These are phyloP conservation scores for Piromyces sp. DNA, from an alignment of 192 early-diverging fungal species.

Conservation along the genomic window DNA sequence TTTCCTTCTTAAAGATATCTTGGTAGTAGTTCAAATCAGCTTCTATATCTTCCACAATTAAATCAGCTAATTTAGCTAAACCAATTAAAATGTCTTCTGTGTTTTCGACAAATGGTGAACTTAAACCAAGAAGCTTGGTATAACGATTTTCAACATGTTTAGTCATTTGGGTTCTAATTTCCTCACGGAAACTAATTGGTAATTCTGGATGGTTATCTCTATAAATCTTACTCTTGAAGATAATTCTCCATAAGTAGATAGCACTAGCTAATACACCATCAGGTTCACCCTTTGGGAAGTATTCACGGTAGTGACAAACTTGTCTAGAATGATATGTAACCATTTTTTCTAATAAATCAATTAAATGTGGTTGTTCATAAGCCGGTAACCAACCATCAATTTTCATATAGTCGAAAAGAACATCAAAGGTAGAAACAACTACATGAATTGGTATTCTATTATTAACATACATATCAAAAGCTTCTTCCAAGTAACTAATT, in stretches of 20 bases:
- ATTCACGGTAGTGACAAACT: slow-evolving; percentile 32
- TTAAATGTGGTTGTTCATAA: slow-evolving; percentile 15
- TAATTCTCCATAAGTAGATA: slow-evolving; percentile 30
- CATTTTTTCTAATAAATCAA: slow-evolving; percentile 25
- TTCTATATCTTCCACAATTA: slow-evolving; percentile 32
- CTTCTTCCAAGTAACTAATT: slow-evolving; percentile 19
- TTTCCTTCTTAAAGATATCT: slow-evolving; percentile 7
- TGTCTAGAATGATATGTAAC: slow-evolving; percentile 21
- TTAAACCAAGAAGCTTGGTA: slow-evolving; percentile 21
- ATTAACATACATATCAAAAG: slow-evolving; percentile 23
- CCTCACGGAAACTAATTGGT: slow-evolving; percentile 22
- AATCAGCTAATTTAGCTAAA: slow-evolving; percentile 22
- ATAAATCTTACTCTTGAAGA: slow-evolving; percentile 19
- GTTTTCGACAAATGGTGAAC: slow-evolving; percentile 22
- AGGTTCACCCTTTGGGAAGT: slow-evolving; percentile 32
- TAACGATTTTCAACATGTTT: slow-evolving; percentile 17
- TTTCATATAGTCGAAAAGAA: slow-evolving; percentile 19
- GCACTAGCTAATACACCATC: slow-evolving; percentile 21
- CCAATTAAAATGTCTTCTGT: slow-evolving; percentile 22
- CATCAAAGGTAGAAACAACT: slow-evolving; percentile 20
- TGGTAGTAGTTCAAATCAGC: slow-evolving; percentile 27
- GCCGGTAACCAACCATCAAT: slow-evolving; percentile 13
- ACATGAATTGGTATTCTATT: slow-evolving; percentile 19
- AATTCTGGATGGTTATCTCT: slow-evolving; percentile 19
- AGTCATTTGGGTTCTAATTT: slow-evolving; percentile 12